A percentile compares a stretch with the other conserved stretches of the same genome.
These are phyloP conservation scores for Aspergillus olivimuriae DNA, from an alignment of 495 filamentous ascomycete genomes.

Conservation along the genomic window DNA sequence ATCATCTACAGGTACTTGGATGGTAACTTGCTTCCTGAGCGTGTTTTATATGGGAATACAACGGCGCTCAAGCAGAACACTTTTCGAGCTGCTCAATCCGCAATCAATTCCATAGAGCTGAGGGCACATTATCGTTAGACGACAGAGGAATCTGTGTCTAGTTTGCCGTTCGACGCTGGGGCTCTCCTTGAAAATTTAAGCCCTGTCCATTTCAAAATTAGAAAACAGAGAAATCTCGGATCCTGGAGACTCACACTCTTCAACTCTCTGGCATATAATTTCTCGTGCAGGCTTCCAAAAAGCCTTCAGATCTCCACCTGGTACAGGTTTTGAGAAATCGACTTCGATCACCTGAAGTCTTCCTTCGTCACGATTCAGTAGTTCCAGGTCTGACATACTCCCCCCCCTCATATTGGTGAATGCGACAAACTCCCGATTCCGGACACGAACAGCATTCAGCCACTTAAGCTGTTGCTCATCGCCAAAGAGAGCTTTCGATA, in stretches of 20 bases:
- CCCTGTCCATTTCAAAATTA: no score
- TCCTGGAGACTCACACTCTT: background rate
- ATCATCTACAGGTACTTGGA: no score
- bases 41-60: no score
- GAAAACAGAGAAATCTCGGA: no score
- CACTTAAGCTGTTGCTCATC: constrained; percentile 6
- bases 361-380: background rate
- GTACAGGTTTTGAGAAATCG: constrained; percentile 5
- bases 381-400: background rate
- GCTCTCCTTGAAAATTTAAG: no score
- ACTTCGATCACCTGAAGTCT: constrained; percentile 6
- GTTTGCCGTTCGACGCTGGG: no score
- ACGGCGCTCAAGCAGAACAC: no score
- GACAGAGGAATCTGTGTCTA: no score
- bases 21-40: no score
- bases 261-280: constrained; percentile 5
- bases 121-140: no score
- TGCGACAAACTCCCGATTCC: constrained; percentile 4
- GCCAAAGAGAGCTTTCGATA: constrained; percentile 7
- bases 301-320: constrained; percentile 1
- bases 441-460: constrained; percentile 5
- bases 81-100: no score
- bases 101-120: no score
- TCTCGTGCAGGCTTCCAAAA: constrained; percentile 8
- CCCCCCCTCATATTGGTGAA: constrained; percentile 5